Base-by-base conservation (phyloP, 2,329 filamentous ascomycete genomes). In the Penicillium sclerotigenum region DNA sequence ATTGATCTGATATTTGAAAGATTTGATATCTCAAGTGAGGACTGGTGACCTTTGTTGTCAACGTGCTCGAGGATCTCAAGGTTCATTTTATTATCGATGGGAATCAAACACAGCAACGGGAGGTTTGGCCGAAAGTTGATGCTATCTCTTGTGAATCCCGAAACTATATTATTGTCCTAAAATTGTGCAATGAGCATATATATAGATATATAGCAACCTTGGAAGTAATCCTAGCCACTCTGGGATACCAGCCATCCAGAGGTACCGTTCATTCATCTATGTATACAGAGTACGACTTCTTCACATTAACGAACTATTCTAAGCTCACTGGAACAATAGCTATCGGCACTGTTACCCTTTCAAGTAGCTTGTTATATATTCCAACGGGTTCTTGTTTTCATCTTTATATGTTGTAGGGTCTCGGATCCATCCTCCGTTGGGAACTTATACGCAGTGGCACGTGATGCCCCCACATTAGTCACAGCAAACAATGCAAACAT, bases 401-500 rank as follows among this genome's bases (percentile, higher is more conserved):
- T 47, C 14, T 31, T 33, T 47, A 24, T 20, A 47, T 47, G 9
- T 31, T 31, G 9, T 28, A 14, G 22, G 31, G 34, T 41, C 18
- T 49, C 26, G 26, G 36, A 49, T 49, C 16, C n/a, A 22, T 49
- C 22, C 29, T 29, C 33, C 20, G 11, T 38, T 14, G 9, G 34
- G 26, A 16, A 16, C 18, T 49, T 49, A n/a, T 18, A 34, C 16
- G 5, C 26, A 1, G 6, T 6, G 9, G 3, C 50, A 53, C 43
- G 50, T 53, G 50, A 51, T 22, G 5, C 18, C 14, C 45, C 47
- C 22, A 20, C 6, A 8, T n/a, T n/a, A n/a, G n/a, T n/a, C 4
- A 9, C 14, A 33, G 14, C 50, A 53, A 53, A 53, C 50, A 33
- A 13, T 31, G 36, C 50, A 53, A 53, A 47, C 50, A 38, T 11